Conservation (phyloP, 176 grass and related monocot species). For the Oryza meyeriana region DNA sequence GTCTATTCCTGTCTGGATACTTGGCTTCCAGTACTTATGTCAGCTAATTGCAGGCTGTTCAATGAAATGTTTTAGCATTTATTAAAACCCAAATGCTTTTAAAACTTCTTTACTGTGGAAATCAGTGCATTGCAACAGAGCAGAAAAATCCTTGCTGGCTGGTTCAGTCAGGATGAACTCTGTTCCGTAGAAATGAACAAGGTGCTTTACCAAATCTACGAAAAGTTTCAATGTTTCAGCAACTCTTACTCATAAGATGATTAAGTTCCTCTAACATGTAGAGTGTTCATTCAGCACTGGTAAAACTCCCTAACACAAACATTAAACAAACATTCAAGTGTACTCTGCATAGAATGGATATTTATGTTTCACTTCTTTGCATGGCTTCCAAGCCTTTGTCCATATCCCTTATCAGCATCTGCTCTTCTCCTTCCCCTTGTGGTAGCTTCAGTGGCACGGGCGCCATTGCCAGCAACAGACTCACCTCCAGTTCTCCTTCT, state of each 20-base stretch:
- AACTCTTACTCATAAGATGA: background rate
- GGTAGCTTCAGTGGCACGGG: background rate
- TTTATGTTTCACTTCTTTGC: conserved; percentile 28
- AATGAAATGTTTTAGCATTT: background rate
- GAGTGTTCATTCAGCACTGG: background rate
- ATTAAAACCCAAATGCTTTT: background rate
- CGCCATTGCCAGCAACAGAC: background rate
- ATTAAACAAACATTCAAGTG: background rate
- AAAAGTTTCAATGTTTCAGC: background rate
- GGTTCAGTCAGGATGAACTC: background rate
- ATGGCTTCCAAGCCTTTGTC: conserved; percentile 28
- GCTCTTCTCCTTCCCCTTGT: conserved; percentile 29
- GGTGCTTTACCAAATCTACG: background rate
- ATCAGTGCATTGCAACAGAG: background rate
- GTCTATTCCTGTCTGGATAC: background rate
- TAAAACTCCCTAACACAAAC: background rate
- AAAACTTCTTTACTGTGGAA: background rate
- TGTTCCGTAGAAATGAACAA: background rate
- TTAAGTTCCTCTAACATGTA: background rate
- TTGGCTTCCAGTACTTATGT: background rate
- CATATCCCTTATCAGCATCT: conserved; percentile 34
- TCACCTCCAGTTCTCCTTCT: background rate
- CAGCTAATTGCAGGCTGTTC: background rate
- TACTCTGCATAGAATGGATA: background rate
- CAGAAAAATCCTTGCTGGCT: background rate